Base-by-base conservation (phyloP, 192 early-diverging fungal genomes). In the Backusella luteola region DNA sequence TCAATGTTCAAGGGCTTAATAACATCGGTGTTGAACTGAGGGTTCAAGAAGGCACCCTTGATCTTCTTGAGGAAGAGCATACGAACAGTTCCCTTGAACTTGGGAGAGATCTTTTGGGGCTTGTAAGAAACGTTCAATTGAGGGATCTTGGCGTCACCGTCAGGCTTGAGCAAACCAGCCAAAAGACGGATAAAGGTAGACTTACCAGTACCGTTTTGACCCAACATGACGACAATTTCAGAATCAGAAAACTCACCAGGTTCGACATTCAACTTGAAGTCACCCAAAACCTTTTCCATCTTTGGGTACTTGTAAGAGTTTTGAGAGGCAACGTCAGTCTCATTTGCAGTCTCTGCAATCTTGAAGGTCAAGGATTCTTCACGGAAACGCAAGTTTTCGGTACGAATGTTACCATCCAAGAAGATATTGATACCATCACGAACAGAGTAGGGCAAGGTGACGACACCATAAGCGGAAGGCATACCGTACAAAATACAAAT, bases 351-450 rank as follows among this genome's bases (percentile, higher is more conserved):
- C 84, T 98, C 97, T n/a, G 91, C 93, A 26, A 99, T 82, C 69
- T 90, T 89, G 93, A 99, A 99, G 34, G 93, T 91, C 80, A 99
- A 91, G 73, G 90, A 91, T 84, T 97, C 97, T 53, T 98, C 92
- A 88, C 96, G 94, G 94, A 99, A 98, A 79, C 97, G 94, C 89
- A 99, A 89, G 91, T 99, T 99, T 83, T 99, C 96, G 14, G 97
- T 98, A 75, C 96, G 97, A 36, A 99, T 94, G 83, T 90, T 94
- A 79, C 97, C 97, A 74, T 96, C 95, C 82, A 98, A 88, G 91
- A 99, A 99, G 74, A 98, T 94, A 84, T 99, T 99, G 90, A 99
- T 98, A 77, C 96, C 97, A 87, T 99, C 97, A 82, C 97, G 92
- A 66, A 99, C 96, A 53, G 91, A 93, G 88, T 95, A 97, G 42